Base-by-base conservation (phyloP, 495 filamentous ascomycete species). In the Hypoxylon trugodes region DNA sequence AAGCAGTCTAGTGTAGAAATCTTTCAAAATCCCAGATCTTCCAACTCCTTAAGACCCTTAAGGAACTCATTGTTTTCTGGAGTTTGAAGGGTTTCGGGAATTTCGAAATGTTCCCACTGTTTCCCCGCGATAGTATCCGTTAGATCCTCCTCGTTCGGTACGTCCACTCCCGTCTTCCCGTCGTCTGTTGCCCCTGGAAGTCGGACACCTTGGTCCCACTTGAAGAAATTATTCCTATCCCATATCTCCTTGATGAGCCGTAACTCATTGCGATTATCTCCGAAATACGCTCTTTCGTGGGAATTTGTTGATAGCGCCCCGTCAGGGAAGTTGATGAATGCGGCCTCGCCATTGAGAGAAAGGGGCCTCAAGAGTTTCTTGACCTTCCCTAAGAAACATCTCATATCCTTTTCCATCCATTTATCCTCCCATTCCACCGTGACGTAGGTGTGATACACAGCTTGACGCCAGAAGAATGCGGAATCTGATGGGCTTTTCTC, bases 391-490 rank as follows among this genome's bases (percentile, higher is more conserved):
- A 69, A 22, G 45, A 73, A 73, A 2, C 16, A 9, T 10, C 59
- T 42, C 69, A 72, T 72, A 4, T 71, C 61, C 28, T 15, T 33
- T 28, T 56, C 50, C 59, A 73, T 36, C 65, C 69, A 73, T 22
- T 73, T 72, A 9, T 73, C 70, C n/a, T 42, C 26, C 65, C 69
- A 73, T 55, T 72, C 45, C 7, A 73, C 10, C 18, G 58, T 71
- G 36, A 73, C 32, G 30, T 73, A 72, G 15, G 69, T 50, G 24
- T 60, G 57, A 38, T 53, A 70, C 4, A 58, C 56, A 47, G 56
- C 36, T 26, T 64, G 41, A 36, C 70, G 70, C 70, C 70, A 73
- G 40, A 54, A 63, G 41, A 66, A 72, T 1, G 70, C 70, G 2
- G 59, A 46, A 2, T 62, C 41, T 3, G 26, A 22, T 0, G 51